Base-by-base conservation (phyloP, 768 basidiomycete species). In the Pleurotus tuoliensis region DNA sequence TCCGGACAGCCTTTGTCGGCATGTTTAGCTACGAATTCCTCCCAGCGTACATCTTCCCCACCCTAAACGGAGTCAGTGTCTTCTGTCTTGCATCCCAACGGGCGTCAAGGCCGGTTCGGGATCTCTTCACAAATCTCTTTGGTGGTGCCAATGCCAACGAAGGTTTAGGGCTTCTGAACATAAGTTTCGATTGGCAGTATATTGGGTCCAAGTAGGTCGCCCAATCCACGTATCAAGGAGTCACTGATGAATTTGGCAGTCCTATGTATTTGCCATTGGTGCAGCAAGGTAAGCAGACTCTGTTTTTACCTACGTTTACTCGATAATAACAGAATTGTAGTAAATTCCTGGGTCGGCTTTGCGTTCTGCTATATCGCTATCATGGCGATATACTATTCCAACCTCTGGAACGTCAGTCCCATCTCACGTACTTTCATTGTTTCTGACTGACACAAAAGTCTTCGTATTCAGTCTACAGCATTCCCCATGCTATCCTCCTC, bases 141-240 rank as follows among this genome's bases (percentile, higher is more conserved):
- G 88, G 88, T 25, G 88, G 88, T 3, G 71, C 79, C 2, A 74
- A 81, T 34, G 84, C 78, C 34, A 89, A 88, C 61, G 86, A 89
- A 65, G 87, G 86, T 0, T 71, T 88, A 41, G 86, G 87, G 0
- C 62, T 88, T 16, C 56, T 83, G 39, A 81, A 79, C 38, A 55
- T 88, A 40, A 81, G 82, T 16, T 78, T 88, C 45, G 87, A 88
- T 62, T 89, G 84, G 84, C 82, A 84, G 59, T 84, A 84, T 61
- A 82, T 86, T 58, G 78, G 78, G 1, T 82, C 82, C 11, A 40
- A 24, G 72, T 76, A 62, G 16, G 51, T 24, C 11, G 3, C 16
- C 16, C 16, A 22, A 8, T 37, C 22, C n/a, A 16, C 16, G n/a
- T 22, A 16, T 37, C 22, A 5, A 27, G 15, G 27, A 25, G 27